Evolutionary conservation across 139 green algal genomes (phyloP), one percentile per base, ranked within the genome.

Genomic region (Tetraselmis striata): DNA sequence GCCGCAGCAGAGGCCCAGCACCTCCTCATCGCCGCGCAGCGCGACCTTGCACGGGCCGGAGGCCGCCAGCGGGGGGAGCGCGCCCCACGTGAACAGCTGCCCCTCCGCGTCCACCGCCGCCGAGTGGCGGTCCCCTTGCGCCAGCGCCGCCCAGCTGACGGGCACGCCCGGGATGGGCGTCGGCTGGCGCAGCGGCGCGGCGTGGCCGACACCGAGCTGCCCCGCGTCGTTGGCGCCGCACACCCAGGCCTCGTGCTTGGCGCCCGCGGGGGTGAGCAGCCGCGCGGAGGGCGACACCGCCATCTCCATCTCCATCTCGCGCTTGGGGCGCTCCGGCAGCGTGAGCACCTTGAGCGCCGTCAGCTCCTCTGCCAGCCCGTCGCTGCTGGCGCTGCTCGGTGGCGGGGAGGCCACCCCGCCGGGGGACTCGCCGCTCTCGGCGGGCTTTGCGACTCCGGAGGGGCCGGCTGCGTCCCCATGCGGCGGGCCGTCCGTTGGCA

Each of bases 1-100:
- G 23, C 93, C 90, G 77, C 88, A 91, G 1, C 88, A 78, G n/a
- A 92, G 23, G 23, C 59, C 31, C 23, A 28, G 1, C 29, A 83
- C 76, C 77, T 81, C 31, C 76, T 86, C 31, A 79, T 83, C 23
- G 85, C 30, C 27, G 77, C 80, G 1, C 30, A 79, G 27, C 23
- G 30, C 0, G n/a, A 30, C 59, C 32, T 32, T 58, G 23, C 32
- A 31, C 2, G 30, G 76, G 11, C 31, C 22, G 29, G 23, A 77
- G 32, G 27, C n/a, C 79, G n/a, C 45, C 32, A 2, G 31, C 25
- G 24, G 22, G 32, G 26, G 23, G 59, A 30, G 27, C 28, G 29
- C 2, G 32, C 81, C 81, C 81, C 81, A 84, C 1, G 31, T 28
- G 75, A 81, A 81, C 1, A 84, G 23, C 18, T 59, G 27, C 26